Evolutionary conservation across 1,284 basidiomycete genomes (phyloP).

Genomic region (Ceratorhiza oryzae-sativae): DNA sequence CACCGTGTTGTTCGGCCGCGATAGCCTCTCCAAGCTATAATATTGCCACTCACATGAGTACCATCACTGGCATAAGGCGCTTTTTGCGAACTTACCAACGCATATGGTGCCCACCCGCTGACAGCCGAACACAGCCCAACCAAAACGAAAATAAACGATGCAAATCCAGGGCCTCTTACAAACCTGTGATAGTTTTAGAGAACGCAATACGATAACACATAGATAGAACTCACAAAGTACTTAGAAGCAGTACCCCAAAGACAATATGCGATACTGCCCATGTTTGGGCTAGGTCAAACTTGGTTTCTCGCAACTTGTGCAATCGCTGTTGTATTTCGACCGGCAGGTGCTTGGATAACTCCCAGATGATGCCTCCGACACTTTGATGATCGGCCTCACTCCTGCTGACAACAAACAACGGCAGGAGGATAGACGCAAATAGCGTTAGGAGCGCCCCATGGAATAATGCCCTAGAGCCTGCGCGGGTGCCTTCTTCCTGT

Average conservation of each 20-base stretch:
- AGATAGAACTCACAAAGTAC: constrained; percentile 67
- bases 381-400: constrained; percentile 29
- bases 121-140: constrained; percentile 82
- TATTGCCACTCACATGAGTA: not conserved
- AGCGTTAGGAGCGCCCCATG: constrained; percentile 77
- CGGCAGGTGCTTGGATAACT: constrained; percentile 41
- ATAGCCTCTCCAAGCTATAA: constrained; percentile 26
- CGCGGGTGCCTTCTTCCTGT: constrained; percentile 74
- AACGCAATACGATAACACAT: not conserved
- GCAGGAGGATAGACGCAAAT: constrained; percentile 71
- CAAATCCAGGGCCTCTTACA: constrained; percentile 65
- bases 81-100: constrained; percentile 58
- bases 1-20: constrained; percentile 35
- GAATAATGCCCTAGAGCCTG: constrained; percentile 85
- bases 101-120: constrained; percentile 80
- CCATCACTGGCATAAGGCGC: not conserved
- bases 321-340: constrained; percentile 46
- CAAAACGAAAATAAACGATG: constrained; percentile 69
- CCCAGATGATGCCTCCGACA: constrained; percentile 14
- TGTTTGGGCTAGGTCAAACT: constrained; percentile 66
- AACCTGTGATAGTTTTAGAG: constrained; percentile 56
- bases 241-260: constrained; percentile 72
- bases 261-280: constrained; percentile 80
- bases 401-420: constrained; percentile 64
- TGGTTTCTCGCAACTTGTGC: constrained; percentile 45